Percentiles rank a stretch among this genome's conserved stretches.
These are phyloP conservation scores for Fusarium keratoplasticum DNA, from an alignment of 2,329 filamentous ascomycete genomes.

Conservation along the genomic window DNA sequence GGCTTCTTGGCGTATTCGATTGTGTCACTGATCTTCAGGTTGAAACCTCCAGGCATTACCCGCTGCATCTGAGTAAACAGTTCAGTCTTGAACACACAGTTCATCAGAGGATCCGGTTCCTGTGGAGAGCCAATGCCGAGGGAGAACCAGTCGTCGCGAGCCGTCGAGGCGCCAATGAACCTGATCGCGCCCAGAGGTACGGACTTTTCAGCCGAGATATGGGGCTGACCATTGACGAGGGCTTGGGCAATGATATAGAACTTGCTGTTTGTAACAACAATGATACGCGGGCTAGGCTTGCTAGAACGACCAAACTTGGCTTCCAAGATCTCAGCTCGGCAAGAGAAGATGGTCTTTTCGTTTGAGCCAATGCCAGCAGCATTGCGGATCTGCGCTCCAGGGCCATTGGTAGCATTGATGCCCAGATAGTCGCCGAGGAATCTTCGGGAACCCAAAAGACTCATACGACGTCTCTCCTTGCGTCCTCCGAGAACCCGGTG, in stretches of 20 bases:
- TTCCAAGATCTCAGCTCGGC: slow-evolving; percentile 88
- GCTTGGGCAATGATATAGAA: slow-evolving; percentile 91
- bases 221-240: slow-evolving; percentile 82
- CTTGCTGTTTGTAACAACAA: slow-evolving; percentile 86
- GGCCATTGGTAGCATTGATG: slow-evolving; percentile 81
- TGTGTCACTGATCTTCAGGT: slow-evolving; percentile 82
- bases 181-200: slow-evolving; percentile 90
- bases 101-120: slow-evolving; percentile 92
- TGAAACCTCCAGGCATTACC: slow-evolving; percentile 82
- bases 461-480: slow-evolving; percentile 93
- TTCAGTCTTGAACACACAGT: slow-evolving; percentile 95
- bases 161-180: slow-evolving; percentile 81
- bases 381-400: slow-evolving; percentile 82
- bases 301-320: slow-evolving; percentile 97
- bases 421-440: slow-evolving; percentile 97
- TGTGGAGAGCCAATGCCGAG: slow-evolving; percentile 89
- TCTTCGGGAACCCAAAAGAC: slow-evolving; percentile 88
- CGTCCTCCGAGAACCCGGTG: slow-evolving; percentile 83
- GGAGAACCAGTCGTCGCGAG: slow-evolving; percentile 97
- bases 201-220: slow-evolving; percentile 83
- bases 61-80: slow-evolving; percentile 92
- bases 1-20: slow-evolving; percentile 99
- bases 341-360: slow-evolving; percentile 88
- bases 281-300: slow-evolving; percentile 86
- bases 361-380: slow-evolving; percentile 77